Base-by-base conservation (phyloP, 495 filamentous ascomycete species). In the Hypoxylon lienhwacheense region DNA sequence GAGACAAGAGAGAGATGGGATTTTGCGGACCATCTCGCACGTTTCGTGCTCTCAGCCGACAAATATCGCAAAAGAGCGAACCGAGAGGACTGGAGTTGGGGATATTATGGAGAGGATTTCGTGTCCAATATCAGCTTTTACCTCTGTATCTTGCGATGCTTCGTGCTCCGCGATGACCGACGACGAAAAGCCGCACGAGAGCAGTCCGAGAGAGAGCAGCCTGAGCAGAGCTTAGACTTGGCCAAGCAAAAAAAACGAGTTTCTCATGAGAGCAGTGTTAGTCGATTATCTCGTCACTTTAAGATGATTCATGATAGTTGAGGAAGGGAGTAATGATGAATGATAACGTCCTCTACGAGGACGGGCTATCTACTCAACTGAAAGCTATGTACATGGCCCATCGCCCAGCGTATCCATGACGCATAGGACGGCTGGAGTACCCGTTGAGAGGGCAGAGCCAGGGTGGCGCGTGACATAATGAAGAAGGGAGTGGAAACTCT, bases 41-140 rank as follows among this genome's bases (percentile, higher is more conserved):
- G 59, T 26, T 66, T 63, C 35, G 59, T 66, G 29, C 55, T 66
- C 33, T 29, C 48, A 24, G 46, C 63, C 31, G 63, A 66, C 16
- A 44, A 12, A 21, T 54, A 41, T 14, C 63, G 63, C 19, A 12
- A 40, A 1, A 33, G 24, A 20, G 48, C 50, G 1, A 44, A 59
- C 15, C 54, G 54, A n/a, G 51, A 51, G 43, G 53, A 63, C 17
- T 66, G 63, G 63, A 31, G 39, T 3, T 21, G 14, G 16, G n/a
- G n/a, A n/a, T n/a, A n/a, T n/a, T 63, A 55, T 55, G 39, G 41
- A 1, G 25, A 20, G 11, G 36, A 37, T 21, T 66, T 66, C 48
- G 26, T 19, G 6, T 20, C n/a, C n/a, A 53, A 63, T 19, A 36
- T 56, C 5, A 31, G 43, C 34, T 54, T 66, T 45, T 66, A 63